Conservation (phyloP, 2,329 filamentous ascomycete species). For the Paraconiothyrium sp. region DNA sequence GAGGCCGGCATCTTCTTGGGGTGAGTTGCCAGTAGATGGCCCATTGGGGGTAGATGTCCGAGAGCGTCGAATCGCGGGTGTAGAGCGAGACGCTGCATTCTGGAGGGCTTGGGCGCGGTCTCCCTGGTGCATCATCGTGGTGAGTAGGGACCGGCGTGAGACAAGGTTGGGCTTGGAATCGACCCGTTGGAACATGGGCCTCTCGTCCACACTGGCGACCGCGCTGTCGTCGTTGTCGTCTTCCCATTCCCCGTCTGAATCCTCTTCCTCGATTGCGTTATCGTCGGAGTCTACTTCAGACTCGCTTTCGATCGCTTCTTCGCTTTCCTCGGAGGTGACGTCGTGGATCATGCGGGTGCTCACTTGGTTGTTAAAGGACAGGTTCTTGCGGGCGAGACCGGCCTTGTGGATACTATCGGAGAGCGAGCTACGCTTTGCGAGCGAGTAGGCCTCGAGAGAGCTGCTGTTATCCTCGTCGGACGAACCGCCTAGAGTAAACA, state of each 20-base stretch:
- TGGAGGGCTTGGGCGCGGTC: constrained; percentile 76
- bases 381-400: constrained; percentile 72
- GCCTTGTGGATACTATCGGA: constrained; percentile 63
- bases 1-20: constrained; percentile 62
- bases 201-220: constrained; percentile 83
- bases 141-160: constrained; percentile 87
- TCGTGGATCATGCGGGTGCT: constrained; percentile 72
- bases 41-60: constrained; percentile 75
- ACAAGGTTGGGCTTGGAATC: constrained; percentile 86
- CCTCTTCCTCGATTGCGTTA: constrained; percentile 71
- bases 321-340: constrained; percentile 62
- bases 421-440: constrained; percentile 62
- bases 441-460: constrained; percentile 70
- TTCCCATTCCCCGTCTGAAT: constrained; percentile 63
- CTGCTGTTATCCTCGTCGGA: constrained; percentile 87
- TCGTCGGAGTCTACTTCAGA: constrained; percentile 68
- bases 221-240: constrained; percentile 79
- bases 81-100: constrained; percentile 68
- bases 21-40: constrained; percentile 70
- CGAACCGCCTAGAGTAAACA: constrained; percentile 80
- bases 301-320: constrained; percentile 67
- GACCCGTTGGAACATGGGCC: constrained; percentile 85
- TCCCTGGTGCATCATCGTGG: constrained; percentile 84
- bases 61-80: constrained; percentile 65
- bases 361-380: constrained; percentile 83